Base-by-base conservation (phyloP, 441 rosid species). In the Omphalea diandra region DNA sequence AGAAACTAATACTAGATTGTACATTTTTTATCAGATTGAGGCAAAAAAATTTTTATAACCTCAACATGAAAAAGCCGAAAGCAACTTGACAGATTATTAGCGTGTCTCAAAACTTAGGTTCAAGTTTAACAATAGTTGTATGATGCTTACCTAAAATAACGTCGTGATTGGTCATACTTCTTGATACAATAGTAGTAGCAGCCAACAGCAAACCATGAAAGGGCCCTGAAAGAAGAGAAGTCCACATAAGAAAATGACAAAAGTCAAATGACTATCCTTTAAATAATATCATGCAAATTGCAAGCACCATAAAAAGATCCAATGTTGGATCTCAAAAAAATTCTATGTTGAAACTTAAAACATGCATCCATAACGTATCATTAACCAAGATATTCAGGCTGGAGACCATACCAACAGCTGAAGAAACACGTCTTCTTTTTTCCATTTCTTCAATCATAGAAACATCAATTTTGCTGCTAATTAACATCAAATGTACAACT, bases 151-250 rank as follows among this genome's bases (percentile, higher is more conserved):
- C 92, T 87, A 83, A 90, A 95, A 84, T 88, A 90, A 43, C 91
- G 87, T 18, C 92, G 88, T 43, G 99, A 86, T 83, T 86, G 96
- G 66, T 81, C 88, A 84, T 86, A 87, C 80, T 95, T 95, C 86
- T 89, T 92, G 81, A 93, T 88, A 83, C 96, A 89, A 55, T 79
- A 89, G 85, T 95, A 90, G 86, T 95, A 95, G 83, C 99, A 95
- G 73, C 99, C 99, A 46, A 93, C 99, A 58, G 95, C 96, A 87
- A 90, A 90, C 98, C 99, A 95, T 65, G 98, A 90, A 79, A 95
- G 80, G 62, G 98, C 96, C 90, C 99, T 93, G 75, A 76, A 82
- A 74, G 63, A 55, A 66, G 68, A 82, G 61, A 71, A 49, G 56
- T 41, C 52, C 22, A 43, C 41, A 55, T n/a, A 67, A 63, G 62